A percentile compares a stretch with the other conserved stretches of the same genome.
Evolutionary conservation across 148 eudicot species (phyloP).

Genomic region (Camellia sinensis): DNA sequence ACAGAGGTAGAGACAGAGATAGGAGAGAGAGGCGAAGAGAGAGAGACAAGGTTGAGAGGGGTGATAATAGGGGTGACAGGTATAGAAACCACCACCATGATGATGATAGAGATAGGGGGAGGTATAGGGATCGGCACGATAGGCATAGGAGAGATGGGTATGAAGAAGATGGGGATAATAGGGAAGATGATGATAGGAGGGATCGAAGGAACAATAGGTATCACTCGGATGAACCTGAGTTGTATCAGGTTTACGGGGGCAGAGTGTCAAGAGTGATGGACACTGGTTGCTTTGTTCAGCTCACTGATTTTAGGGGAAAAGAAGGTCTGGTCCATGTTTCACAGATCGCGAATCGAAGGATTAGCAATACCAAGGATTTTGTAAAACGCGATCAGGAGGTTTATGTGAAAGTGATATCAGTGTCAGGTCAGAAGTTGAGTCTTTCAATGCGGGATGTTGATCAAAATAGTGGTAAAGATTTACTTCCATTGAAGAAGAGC

Average conservation of each 20-base stretch:
- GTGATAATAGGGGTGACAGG: constrained; percentile 11
- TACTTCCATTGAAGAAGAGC: constrained; percentile 66
- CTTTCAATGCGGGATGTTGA: constrained; percentile 90
- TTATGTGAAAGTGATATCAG: constrained; percentile 73
- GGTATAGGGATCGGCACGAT: constrained; percentile 14
- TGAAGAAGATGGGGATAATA: constrained; percentile 30
- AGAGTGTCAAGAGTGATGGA: constrained; percentile 80
- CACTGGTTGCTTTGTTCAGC: constrained; percentile 77
- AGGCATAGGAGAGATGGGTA: constrained; percentile 20
- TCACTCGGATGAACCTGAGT: constrained; percentile 48
- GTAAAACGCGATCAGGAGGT: constrained; percentile 90
- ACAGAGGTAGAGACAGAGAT: constrained; percentile 23
- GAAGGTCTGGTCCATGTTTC: constrained; percentile 92
- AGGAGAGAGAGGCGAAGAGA: constrained; percentile 24
- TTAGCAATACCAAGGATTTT: constrained; percentile 66
- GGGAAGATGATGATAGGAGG: constrained; percentile 33
- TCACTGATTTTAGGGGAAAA: constrained; percentile 61
- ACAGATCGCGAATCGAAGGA: constrained; percentile 73
- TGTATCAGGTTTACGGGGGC: constrained; percentile 74
- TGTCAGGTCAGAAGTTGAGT: constrained; percentile 68
- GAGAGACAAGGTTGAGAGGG: constrained; percentile 17
- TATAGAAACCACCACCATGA: neutral
- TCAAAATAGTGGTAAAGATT: constrained; percentile 75
- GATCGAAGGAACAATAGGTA: constrained; percentile 22
- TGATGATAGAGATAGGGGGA: constrained; percentile 10